phyloP scores from a whole-genome alignment of 1,284 basidiomycete species.

The Tilletia setariae region DNA sequence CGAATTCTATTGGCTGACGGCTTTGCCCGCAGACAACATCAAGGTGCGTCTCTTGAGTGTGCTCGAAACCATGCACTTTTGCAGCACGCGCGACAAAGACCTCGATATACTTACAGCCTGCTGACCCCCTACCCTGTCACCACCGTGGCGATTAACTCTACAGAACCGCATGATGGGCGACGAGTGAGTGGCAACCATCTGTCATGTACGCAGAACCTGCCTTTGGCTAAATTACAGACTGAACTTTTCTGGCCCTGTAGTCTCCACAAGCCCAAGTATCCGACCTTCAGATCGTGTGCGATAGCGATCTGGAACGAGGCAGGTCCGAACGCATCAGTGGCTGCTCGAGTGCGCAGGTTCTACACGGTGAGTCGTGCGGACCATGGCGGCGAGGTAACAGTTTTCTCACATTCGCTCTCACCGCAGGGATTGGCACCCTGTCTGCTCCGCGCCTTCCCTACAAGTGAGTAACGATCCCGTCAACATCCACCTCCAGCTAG shows the following conservation, averaged over 20 bases:
- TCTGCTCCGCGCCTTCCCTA: constrained; percentile 48
- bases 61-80: neutral
- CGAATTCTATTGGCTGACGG: constrained; percentile 60
- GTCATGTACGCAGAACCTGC: constrained; percentile 47
- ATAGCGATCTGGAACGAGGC: constrained; percentile 31
- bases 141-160: neutral
- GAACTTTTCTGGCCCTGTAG: constrained; percentile 7
- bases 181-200: constrained; percentile 59
- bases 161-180: constrained; percentile 56
- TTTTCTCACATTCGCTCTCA: neutral
- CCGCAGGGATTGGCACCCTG: constrained; percentile 40
- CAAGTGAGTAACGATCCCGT: constrained; percentile 21
- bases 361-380: constrained; percentile 27
- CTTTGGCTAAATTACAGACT: neutral
- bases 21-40: constrained; percentile 72
- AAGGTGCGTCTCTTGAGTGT: constrained; percentile 55
- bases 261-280: constrained; percentile 23
- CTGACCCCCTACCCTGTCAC: neutral
- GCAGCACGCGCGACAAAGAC: too few relatives aligned
- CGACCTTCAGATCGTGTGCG: constrained; percentile 28
- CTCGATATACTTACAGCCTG: constrained; percentile 57
- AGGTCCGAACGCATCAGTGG: constrained; percentile 20
- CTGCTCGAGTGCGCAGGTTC: constrained; percentile 25
- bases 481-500: neutral
- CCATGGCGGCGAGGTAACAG: neutral